Evolutionary conservation across 495 filamentous ascomycete species (phyloP).

Genomic region (Viridothelium virens): DNA sequence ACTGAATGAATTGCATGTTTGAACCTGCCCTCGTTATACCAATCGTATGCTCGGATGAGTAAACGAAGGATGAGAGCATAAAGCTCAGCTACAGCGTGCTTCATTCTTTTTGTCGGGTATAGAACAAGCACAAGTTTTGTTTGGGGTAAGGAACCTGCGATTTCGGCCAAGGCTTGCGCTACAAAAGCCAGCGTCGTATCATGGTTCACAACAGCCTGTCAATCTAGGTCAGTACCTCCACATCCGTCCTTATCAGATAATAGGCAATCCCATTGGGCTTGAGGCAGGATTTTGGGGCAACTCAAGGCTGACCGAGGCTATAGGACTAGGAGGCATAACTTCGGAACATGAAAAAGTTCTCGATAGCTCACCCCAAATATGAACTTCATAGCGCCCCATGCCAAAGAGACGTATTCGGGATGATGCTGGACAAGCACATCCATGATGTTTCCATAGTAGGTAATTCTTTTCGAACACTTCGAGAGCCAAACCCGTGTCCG

Average conservation of each 20-base stretch:
- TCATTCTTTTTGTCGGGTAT: constrained; percentile 35
- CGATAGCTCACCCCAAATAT: neutral
- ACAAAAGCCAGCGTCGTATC: constrained; percentile 25
- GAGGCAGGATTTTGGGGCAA: no score
- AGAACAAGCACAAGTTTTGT: constrained; percentile 27
- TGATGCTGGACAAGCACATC: constrained; percentile 7
- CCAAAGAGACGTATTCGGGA: constrained; percentile 7
- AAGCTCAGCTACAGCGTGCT: constrained; percentile 26
- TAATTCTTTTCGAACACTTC: no score
- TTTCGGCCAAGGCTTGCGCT: constrained; percentile 25
- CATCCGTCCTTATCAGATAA: neutral
- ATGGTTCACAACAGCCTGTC: constrained; percentile 26
- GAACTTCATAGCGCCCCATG: constrained; percentile 13
- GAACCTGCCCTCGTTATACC: constrained; percentile 32
- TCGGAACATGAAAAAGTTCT: no score
- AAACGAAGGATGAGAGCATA: constrained; percentile 36
- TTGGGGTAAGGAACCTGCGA: constrained; percentile 34
- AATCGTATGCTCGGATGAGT: constrained; percentile 25
- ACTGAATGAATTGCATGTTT: constrained; percentile 24
- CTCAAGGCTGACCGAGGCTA: neutral
- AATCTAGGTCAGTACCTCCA: neutral
- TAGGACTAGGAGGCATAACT: neutral
- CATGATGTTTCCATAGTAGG: constrained; percentile 8
- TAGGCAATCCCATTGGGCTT: no score
- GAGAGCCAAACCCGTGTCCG: no score